These are phyloP conservation scores for Nemania diffusa DNA, from an alignment of 2,329 filamentous ascomycete species.

Conservation along the genomic window DNA sequence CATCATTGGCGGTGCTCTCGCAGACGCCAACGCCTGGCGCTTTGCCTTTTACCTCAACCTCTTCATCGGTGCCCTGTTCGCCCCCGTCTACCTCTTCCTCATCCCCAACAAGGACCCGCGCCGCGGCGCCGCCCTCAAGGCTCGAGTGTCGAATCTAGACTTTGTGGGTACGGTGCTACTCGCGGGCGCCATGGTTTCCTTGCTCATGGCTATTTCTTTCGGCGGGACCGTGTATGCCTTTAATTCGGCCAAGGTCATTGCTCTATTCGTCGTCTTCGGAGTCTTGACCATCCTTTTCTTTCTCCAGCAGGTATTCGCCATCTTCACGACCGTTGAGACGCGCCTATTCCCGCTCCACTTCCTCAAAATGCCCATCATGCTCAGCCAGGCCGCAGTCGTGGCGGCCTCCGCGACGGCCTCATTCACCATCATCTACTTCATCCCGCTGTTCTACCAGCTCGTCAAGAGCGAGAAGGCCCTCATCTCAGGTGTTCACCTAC, in stretches of 20 bases:
- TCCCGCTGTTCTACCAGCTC: too few species aligned
- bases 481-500: too few species aligned
- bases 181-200: constrained; percentile 52
- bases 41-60: constrained; percentile 67
- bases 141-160: constrained; percentile 53
- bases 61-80: constrained; percentile 53
- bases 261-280: constrained; percentile 56
- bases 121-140: constrained; percentile 23
- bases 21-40: constrained; percentile 55
- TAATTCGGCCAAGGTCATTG: constrained; percentile 57
- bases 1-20: constrained; percentile 59
- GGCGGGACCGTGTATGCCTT: constrained; percentile 62
- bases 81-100: constrained; percentile 50
- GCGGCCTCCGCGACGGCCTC: too few species aligned
- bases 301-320: constrained; percentile 56
- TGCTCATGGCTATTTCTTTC: constrained; percentile 62
- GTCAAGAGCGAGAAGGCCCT: too few species aligned
- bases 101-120: constrained; percentile 41
- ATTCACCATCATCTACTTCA: too few species aligned
- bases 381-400: too few species aligned
- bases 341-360: constrained; percentile 61
- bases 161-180: constrained; percentile 57
- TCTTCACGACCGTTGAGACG: constrained; percentile 53
- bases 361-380: too few species aligned
- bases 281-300: constrained; percentile 56